Conservation (phyloP, 306 rosid genomes). For the Rosa persica region DNA sequence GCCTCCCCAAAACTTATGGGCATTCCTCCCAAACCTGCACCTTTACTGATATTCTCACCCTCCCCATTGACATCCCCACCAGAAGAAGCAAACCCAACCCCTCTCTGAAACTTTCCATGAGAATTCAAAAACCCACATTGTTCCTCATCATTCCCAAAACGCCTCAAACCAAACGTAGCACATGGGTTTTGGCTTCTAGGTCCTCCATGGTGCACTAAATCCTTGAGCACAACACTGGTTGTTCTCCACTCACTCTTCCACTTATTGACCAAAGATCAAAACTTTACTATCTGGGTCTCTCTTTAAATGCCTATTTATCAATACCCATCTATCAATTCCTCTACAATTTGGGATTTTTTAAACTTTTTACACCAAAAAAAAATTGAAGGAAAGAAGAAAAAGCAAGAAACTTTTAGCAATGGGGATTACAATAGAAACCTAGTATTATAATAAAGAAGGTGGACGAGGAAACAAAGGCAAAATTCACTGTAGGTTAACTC, state of each 20-base stretch:
- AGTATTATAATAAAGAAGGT: background rate
- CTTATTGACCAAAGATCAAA: slow-evolving; percentile 5
- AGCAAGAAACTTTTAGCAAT: slow-evolving; percentile 6
- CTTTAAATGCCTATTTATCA: background rate
- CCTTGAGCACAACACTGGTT: background rate
- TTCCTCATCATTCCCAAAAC: background rate
- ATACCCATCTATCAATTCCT: background rate
- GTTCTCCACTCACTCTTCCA: slow-evolving; percentile 7
- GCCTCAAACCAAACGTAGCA: slow-evolving; percentile 7
- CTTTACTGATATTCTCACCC: background rate
- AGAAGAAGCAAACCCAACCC: slow-evolving; percentile 8
- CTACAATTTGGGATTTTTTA: background rate
- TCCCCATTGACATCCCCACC: background rate
- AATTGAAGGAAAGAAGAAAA: background rate
- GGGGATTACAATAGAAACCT: background rate
- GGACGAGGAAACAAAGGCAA: slow-evolving; percentile 3
- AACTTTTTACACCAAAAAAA: background rate
- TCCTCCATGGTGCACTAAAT: background rate
- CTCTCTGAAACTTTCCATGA: background rate
- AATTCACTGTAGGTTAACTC: slow-evolving; percentile 10
- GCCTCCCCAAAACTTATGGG: slow-evolving; percentile 66
- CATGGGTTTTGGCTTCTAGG: background rate
- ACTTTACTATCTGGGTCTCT: background rate
- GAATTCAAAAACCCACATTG: background rate
- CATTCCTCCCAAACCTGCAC: slow-evolving; percentile 34